Conservation (phyloP, 106 monocot species). For the Iris macrosiphon region DNA sequence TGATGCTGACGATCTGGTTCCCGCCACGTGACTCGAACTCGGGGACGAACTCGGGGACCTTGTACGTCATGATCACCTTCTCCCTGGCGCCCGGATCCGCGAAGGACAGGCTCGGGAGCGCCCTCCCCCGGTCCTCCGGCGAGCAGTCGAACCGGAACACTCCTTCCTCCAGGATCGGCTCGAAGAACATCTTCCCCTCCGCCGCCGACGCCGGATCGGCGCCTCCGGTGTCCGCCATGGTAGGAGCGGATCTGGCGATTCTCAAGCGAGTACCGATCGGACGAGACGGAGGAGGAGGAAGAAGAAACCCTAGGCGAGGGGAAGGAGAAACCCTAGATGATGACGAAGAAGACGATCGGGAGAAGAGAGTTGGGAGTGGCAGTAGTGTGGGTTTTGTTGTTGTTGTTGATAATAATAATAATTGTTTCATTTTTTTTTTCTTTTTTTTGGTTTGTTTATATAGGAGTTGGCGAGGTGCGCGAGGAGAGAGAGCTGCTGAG, state of each 20-base stretch:
- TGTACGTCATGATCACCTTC: constrained; percentile 17
- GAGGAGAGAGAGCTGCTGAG: too few relatives aligned
- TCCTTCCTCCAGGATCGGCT: constrained; percentile 77
- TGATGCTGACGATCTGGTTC: constrained; percentile 56
- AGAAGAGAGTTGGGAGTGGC: background rate
- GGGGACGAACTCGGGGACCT: constrained; percentile 53
- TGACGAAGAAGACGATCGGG: background rate
- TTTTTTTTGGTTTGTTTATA: too few relatives aligned
- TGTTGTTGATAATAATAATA: background rate
- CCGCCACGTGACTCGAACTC: constrained; percentile 26
- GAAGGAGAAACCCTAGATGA: too few relatives aligned
- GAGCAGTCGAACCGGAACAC: constrained; percentile 97
- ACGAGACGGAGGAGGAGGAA: background rate
- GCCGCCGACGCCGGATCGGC: background rate
- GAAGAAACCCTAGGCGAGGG: background rate
- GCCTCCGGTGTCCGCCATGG: background rate
- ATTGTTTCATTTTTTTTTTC: too few relatives aligned
- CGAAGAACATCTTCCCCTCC: constrained; percentile 55
- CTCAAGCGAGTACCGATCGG: background rate
- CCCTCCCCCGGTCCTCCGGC: constrained; percentile 31
- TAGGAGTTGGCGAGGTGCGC: too few relatives aligned
- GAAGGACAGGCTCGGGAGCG: constrained; percentile 83
- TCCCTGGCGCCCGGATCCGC: constrained; percentile 66
- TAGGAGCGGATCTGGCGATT: background rate
- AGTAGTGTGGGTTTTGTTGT: background rate